Base-by-base conservation (phyloP, 2,329 filamentous ascomycete genomes). In the Fusarium paranaense region DNA sequence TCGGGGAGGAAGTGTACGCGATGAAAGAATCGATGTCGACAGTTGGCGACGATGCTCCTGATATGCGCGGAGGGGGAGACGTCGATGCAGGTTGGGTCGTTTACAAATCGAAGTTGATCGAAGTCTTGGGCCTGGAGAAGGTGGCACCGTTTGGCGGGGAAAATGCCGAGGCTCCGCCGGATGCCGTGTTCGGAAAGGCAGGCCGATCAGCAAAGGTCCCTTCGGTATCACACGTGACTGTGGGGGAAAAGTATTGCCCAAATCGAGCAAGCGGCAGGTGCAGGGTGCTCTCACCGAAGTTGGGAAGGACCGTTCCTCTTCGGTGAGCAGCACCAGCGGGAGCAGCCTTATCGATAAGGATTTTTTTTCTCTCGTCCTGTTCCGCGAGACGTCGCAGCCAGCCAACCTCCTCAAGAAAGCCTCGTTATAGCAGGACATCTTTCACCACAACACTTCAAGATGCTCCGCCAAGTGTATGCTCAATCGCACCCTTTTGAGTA, bases 391-490 rank as follows among this genome's bases (percentile, higher is more conserved):
- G 40, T 58, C 57, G 45, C 50, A 67, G 59, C 62, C 69, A 76
- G 57, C 69, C 69, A 63, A 56, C 50, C 33, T 38, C 40, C 30
- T 32, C 40, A 25, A 25, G 58, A 71, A 62, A 74, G 69, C 59
- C 45, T 71, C 59, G 75, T 56, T 62, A 50, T 58, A 35, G 62
- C 42, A 61, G 65, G 58, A 61, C 65, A 66, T 67, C 32, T 64
- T 68, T 52, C 18, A 32, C 61, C 47, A 62, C 63, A 62, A 72
- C 64, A 60, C 54, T 57, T 40, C 74, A 83, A 77, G 62, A 87
- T 87, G 86, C 83, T 87, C 77, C 85, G 86, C 62, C 85, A 87
- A 85, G 83, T 87, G 86, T 87, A 81, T 69, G 85, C 37, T 22
- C 25, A 52, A 35, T 27, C 18, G 50, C 11, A 14, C 11, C 50